These are phyloP conservation scores for Pouteria campechiana DNA, from an alignment of 179 eudicot genomes.

Conservation along the genomic window DNA sequence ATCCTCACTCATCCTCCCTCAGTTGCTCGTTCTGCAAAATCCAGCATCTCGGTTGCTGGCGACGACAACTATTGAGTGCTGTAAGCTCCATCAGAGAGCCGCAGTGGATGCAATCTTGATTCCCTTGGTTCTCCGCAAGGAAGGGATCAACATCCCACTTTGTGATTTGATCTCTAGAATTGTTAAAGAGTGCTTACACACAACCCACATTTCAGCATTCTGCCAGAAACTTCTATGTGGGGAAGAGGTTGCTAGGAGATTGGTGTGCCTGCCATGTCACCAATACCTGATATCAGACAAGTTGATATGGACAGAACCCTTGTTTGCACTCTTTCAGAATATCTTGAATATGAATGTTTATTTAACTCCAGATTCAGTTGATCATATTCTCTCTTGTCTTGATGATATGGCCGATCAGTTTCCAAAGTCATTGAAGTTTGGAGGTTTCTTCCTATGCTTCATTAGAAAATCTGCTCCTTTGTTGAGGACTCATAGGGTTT, in stretches of 20 bases:
- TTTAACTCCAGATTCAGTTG: conserved; percentile 33
- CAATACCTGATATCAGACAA: conserved; percentile 17
- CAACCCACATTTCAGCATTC: conserved; percentile 41
- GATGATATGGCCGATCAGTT: conserved; percentile 17
- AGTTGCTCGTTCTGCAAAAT: conserved; percentile 25
- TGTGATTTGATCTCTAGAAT: conserved; percentile 34
- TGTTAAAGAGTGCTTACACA: conserved; percentile 40
- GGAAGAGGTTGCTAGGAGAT: conserved; percentile 12
- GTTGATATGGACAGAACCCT: conserved; percentile 39
- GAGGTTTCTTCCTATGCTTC: conserved; percentile 34
- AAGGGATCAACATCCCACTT: conserved; percentile 30
- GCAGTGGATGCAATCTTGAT: conserved; percentile 34
- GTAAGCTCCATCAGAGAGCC: conserved; percentile 39
- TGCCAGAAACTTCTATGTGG: conserved; percentile 39
- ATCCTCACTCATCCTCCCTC: conserved; percentile 39
- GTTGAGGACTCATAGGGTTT: conserved; percentile 25
- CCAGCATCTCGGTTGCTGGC: conserved; percentile 38
- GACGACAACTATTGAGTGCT: conserved; percentile 24
- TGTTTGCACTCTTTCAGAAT: conserved; percentile 35
- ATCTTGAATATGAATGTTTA: conserved; percentile 35
- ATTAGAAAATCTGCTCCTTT: conserved; percentile 27
- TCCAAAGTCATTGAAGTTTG: conserved; percentile 38
- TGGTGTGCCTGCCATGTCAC: conserved; percentile 35
- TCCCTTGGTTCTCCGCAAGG: conserved; percentile 26
- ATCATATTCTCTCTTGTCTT: conserved; percentile 26